These are phyloP conservation scores for Rhizophagus clarus DNA, from an alignment of 192 early-diverging fungal genomes.

Conservation along the genomic window DNA sequence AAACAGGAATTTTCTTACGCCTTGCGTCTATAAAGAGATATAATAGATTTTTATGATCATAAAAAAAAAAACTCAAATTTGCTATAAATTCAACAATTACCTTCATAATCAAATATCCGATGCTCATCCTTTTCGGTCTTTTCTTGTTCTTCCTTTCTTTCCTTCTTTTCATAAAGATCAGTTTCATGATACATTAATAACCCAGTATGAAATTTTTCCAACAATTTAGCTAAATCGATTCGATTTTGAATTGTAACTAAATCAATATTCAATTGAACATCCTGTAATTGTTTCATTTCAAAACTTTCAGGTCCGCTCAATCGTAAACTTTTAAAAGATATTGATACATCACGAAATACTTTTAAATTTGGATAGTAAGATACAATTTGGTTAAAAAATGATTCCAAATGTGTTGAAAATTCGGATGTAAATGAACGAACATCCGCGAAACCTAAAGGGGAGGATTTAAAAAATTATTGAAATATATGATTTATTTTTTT, in stretches of 20 bases:
- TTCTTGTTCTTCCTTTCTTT: not conserved
- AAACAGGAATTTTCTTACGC: not conserved
- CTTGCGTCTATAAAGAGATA: not conserved
- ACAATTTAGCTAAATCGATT: not conserved
- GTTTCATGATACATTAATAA: conserved; percentile 5
- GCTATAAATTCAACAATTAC: not conserved
- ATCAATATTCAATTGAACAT: not conserved
- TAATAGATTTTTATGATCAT: not conserved
- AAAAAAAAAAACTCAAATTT: not conserved
- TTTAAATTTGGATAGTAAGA: not conserved
- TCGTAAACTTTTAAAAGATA: not conserved
- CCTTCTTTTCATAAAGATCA: not conserved
- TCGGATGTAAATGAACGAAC: not conserved
- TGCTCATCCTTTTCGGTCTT: not conserved
- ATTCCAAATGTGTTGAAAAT: not conserved
- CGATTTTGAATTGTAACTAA: too few relatives aligned
- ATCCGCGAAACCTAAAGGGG: not conserved
- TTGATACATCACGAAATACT: not conserved
- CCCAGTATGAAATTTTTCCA: not conserved
- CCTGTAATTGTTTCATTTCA: not conserved
- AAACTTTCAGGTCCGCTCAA: not conserved
- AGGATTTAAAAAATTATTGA: not conserved
- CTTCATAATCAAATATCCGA: not conserved
- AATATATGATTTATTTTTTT: too few relatives aligned
- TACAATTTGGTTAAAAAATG: not conserved